phyloP scores from a whole-genome alignment of 2,329 filamentous ascomycete species.

The Neodidymelliopsis sp. region DNA sequence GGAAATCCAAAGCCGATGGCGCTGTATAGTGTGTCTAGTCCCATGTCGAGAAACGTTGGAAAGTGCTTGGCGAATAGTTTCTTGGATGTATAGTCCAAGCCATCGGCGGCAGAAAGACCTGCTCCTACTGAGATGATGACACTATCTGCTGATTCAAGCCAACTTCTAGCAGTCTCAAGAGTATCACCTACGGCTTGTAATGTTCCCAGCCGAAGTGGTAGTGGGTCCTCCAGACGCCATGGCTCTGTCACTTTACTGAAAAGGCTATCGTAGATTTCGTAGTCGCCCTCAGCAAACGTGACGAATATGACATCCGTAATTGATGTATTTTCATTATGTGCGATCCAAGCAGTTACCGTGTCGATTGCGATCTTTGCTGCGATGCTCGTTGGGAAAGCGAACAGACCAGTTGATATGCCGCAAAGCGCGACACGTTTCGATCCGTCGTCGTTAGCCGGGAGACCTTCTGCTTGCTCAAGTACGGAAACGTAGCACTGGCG shows the following conservation, averaged over 20 bases:
- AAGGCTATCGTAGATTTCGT: constrained; percentile 25
- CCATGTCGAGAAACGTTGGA: constrained; percentile 38
- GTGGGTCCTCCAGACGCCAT: neutral
- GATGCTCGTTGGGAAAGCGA: constrained; percentile 40
- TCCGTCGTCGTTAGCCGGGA: constrained; percentile 29
- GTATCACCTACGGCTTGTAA: constrained; percentile 12
- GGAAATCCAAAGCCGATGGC: constrained; percentile 47
- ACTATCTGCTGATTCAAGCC: constrained; percentile 34
- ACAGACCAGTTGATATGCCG: constrained; percentile 48
- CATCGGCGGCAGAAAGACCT: constrained; percentile 46
- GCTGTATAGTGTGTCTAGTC: constrained; percentile 42
- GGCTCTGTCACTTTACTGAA: constrained; percentile 7
- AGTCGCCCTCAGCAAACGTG: constrained; percentile 40
- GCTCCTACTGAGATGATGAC: constrained; percentile 46
- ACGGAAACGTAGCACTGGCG: constrained; percentile 42
- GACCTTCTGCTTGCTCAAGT: constrained; percentile 36
- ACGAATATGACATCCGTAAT: constrained; percentile 46
- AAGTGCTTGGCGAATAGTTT: constrained; percentile 42
- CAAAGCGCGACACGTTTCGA: constrained; percentile 44
- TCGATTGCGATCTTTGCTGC: constrained; percentile 41
- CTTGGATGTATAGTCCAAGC: constrained; percentile 45
- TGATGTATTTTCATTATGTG: constrained; percentile 30
- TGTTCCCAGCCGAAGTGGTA: neutral
- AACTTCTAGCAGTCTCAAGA: constrained; percentile 17
- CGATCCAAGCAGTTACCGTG: constrained; percentile 38